These are phyloP conservation scores for Endocalyx cinctus DNA, from an alignment of 2,329 filamentous ascomycete species.

Conservation along the genomic window DNA sequence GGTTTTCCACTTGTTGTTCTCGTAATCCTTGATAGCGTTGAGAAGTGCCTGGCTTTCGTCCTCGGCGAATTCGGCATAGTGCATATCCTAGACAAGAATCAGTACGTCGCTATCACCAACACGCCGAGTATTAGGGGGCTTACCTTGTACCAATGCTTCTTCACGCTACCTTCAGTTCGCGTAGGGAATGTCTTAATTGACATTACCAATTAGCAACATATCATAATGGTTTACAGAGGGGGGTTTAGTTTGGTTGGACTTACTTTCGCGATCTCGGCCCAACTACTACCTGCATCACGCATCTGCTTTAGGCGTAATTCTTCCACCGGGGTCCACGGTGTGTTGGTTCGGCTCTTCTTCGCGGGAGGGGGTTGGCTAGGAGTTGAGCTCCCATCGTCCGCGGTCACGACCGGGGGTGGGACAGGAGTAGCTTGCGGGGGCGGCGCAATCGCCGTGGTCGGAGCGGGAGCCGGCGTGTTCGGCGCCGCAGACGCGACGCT, in stretches of 20 bases:
- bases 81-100: constrained; percentile 73
- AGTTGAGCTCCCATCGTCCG: constrained; percentile 32
- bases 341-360: constrained; percentile 98
- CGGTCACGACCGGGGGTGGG: constrained; percentile 21
- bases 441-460: constrained; percentile 32
- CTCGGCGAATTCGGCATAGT: constrained; percentile 97
- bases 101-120: constrained; percentile 12
- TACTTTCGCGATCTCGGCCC: constrained; percentile 98
- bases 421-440: constrained; percentile 29
- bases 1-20: constrained; percentile 97
- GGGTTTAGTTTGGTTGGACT: constrained; percentile 20
- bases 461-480: constrained; percentile 31
- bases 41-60: constrained; percentile 82
- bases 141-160: constrained; percentile 99
- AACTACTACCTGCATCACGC: constrained; percentile 88
- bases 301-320: constrained; percentile 90
- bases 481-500: constrained; percentile 27
- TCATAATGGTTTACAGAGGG: too few species aligned
- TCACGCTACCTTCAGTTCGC: constrained; percentile 93
- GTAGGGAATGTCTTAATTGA: constrained; percentile 90
- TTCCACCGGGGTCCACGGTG: constrained; percentile 93
- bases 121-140: too few species aligned
- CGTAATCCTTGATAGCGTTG: constrained; percentile 96
- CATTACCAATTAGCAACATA: too few species aligned
- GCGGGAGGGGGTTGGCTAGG: constrained; percentile 48